These are phyloP conservation scores for Isabelozyma heimii DNA, from an alignment of 805 yeast species.

Conservation along the genomic window DNA sequence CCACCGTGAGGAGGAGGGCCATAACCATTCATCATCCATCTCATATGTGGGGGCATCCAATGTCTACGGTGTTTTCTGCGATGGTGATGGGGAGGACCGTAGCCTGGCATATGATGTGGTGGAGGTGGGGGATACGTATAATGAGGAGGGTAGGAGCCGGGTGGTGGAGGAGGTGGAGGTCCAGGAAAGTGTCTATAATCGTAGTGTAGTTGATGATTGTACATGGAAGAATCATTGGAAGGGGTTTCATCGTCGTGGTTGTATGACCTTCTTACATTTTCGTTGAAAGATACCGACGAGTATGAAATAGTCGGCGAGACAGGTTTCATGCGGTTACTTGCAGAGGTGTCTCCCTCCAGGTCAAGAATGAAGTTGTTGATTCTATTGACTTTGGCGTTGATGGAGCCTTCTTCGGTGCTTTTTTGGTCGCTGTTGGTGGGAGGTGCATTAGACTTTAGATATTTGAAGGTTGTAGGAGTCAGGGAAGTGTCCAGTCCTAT, in stretches of 20 bases:
- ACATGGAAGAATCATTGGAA: not conserved
- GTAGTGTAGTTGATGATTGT: not conserved
- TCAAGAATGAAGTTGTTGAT: not conserved
- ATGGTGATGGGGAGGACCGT: conserved; percentile 3
- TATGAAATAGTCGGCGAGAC: conserved; percentile 4
- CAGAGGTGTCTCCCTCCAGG: not conserved
- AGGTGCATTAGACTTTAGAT: not conserved
- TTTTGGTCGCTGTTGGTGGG: not conserved
- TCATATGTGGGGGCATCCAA: conserved; percentile 1
- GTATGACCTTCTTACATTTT: not conserved
- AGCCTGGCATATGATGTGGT: conserved; percentile 1
- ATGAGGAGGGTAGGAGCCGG: not conserved
- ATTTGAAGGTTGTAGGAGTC: not conserved
- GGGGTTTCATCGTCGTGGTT: not conserved
- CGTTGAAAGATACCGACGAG: not conserved
- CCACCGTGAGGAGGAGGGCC: conserved; percentile 1
- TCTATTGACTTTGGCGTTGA: not conserved
- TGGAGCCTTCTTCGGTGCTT: not conserved
- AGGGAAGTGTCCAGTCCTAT: not conserved
- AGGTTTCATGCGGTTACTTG: not conserved
- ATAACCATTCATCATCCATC: conserved; percentile 1
- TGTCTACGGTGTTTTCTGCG: not conserved
- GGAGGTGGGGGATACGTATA: conserved; percentile 5
- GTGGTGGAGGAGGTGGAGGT: conserved; percentile 4
- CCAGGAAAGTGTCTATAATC: conserved; percentile 2